Evolutionary conservation across 208 protist species (phyloP).

Genomic region (Herpetomonas samuelpessoai): DNA sequence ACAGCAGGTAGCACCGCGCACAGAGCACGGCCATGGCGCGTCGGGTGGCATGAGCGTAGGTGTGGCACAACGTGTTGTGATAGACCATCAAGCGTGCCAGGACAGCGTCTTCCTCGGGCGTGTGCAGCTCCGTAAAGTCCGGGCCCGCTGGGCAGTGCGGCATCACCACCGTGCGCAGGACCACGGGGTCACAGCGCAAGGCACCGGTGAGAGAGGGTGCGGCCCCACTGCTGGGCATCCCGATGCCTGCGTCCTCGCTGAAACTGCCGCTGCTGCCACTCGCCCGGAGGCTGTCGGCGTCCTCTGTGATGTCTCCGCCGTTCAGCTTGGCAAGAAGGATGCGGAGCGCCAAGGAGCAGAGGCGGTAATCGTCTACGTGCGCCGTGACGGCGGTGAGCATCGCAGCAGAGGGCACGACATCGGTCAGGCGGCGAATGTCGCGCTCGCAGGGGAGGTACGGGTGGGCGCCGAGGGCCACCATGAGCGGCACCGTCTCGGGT

Average conservation of each 20-base stretch:
- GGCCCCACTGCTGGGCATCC: too few species aligned
- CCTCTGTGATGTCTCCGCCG: slow-evolving; percentile 24
- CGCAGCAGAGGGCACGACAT: slow-evolving; percentile 45
- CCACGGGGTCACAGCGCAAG: slow-evolving; percentile 10
- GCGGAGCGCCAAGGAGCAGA: slow-evolving; percentile 48
- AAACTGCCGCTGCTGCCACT: too few species aligned
- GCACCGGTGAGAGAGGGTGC: too few species aligned
- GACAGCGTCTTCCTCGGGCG: slow-evolving; percentile 36
- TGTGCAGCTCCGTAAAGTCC: slow-evolving; percentile 43
- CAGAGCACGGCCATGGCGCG: slow-evolving; percentile 48
- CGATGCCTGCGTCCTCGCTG: too few species aligned
- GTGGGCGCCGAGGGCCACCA: slow-evolving; percentile 76
- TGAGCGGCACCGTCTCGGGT: slow-evolving; percentile 51
- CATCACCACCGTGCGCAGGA: slow-evolving; percentile 20
- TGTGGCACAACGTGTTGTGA: slow-evolving; percentile 48
- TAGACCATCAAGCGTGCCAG: slow-evolving; percentile 24
- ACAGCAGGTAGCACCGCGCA: slow-evolving; percentile 67
- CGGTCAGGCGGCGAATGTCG: slow-evolving; percentile 63
- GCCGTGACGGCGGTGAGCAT: slow-evolving; percentile 57
- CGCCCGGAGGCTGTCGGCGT: too few species aligned
- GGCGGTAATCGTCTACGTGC: slow-evolving; percentile 30
- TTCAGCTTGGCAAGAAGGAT: slow-evolving; percentile 69
- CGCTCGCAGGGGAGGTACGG: slow-evolving; percentile 58
- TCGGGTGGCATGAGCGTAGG: slow-evolving; percentile 34
- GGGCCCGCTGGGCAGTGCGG: slow-evolving; percentile 18